Evolutionary conservation across 352 stramenopile genomes (phyloP), one percentile per base, ranked within the genome.

Genomic region (Pythium phragmiticola): DNA sequence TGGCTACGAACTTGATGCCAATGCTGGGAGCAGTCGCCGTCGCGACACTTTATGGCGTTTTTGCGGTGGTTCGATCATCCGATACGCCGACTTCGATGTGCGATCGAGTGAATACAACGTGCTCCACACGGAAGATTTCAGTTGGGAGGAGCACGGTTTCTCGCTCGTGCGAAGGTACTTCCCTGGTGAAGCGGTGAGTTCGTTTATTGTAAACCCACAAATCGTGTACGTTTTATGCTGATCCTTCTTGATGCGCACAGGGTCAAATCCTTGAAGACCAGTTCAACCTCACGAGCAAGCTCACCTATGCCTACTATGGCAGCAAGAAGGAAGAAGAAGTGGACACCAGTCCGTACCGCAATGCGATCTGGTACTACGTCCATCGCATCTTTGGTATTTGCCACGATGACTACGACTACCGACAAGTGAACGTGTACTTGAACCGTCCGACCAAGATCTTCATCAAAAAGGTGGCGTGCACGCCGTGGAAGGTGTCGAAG

Each of bases 351-450:
- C 83, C 87, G 56, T 95, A 91, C 69, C 87, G 85, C 19, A 77
- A 87, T 46, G 87, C 87, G 54, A 88, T 95, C 33, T 95, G 87
- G 87, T 93, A 91, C 66, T 95, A 94, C 48, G 85, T 94, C 16
- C 87, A 94, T 62, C 84, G 87, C 53, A 90, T 94, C 68, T 93
- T 94, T 46, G 87, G 87, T 46, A 95, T 95, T 69, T 94, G 84
- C 66, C 83, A 95, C 69, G 87, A 95, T 49, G 87, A 94, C 69
- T 95, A 95, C 60, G 84, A 95, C 69, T 95, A 95, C 67, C 72
- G 78, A 39, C 84, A 90, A 60, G 82, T 95, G 23, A 94, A 94
- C 62, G 75, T 78, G 55, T 92, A 82, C 49, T 56, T 95, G 49
- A 93, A 92, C 66, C 82, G 83, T 2, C 84, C 87, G 45, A 94